Evolutionary conservation across 495 filamentous ascomycete genomes (phyloP), one percentile per base, ranked within the genome.

Genomic region (Penicillium silybi): DNA sequence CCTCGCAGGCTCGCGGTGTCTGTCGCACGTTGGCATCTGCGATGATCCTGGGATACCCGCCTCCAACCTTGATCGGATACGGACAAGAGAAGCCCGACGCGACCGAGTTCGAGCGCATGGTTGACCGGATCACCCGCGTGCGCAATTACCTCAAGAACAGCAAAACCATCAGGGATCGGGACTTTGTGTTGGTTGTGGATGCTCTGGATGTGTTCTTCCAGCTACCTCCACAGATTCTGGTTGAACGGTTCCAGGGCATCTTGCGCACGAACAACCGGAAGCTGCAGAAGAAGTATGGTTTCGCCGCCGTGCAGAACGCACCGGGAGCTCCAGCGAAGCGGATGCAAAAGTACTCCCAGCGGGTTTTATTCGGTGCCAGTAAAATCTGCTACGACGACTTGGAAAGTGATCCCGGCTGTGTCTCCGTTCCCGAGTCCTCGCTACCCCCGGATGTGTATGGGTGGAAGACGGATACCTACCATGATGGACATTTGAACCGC

Each of bases 21-120:
- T 86, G 84, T 65, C 80, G 82, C 46, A 80, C 80, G 1, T 40
- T 85, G 20, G 68, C 84, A 4, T 84, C 82, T 0, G 75, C 81
- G 4, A 81, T 82, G 66, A 71, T 85, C 3, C 67, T 86, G 35
- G 76, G 79, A 54, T 87, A 84, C 46, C 84, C 84, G 4, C 72
- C 81, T 9, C 79, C 82, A 18, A 84, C 74, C 0, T 52, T 86
- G 39, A 65, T 86, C 41, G 75, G 76, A 48, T 80, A 66, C 38
- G 65, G 59, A 13, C 53, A 51, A 18, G 52, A 66, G 58, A 68
- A 59, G 38, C 59, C 52, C 44, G 65, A 58, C 39, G 57, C 61
- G 19, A 68, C 65, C 6, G 62, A 66, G 29, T 59, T 67, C 34
- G 67, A 71, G 54, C 58, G 48, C 45, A 65, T 66, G 59, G 70